Percentiles rank a stretch among this genome's conserved stretches.
phyloP scores from a whole-genome alignment of 306 rosid genomes.

The Corylus americana region DNA sequence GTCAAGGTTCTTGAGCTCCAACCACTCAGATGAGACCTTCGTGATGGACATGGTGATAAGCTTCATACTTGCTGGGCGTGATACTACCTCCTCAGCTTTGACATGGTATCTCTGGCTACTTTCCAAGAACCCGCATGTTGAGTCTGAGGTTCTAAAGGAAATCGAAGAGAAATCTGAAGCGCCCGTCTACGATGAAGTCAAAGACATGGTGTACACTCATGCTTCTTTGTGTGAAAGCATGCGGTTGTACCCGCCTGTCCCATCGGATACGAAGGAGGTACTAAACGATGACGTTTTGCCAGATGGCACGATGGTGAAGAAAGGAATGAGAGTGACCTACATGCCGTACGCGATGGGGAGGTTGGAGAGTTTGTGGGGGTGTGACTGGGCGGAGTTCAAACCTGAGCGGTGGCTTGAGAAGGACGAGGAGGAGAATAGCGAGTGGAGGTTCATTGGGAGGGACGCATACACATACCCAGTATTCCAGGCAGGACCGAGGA shows the following conservation, averaged over 20 bases:
- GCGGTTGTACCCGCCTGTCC: conserved; percentile 75
- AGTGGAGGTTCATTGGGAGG: conserved; percentile 53
- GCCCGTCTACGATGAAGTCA: conserved; percentile 42
- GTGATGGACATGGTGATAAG: conserved; percentile 57
- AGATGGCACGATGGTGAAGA: conserved; percentile 59
- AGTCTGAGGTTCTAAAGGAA: conserved; percentile 41
- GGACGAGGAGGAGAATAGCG: neutral
- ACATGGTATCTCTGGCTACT: conserved; percentile 79
- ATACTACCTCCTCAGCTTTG: conserved; percentile 60
- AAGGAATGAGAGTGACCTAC: conserved; percentile 57
- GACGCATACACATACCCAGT: conserved; percentile 61
- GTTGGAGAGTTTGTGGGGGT: conserved; percentile 55
- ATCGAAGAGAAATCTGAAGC: conserved; percentile 14
- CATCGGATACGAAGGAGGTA: conserved; percentile 42
- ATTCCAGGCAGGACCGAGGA: conserved; percentile 86
- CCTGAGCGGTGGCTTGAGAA: conserved; percentile 72
- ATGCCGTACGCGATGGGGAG: conserved; percentile 71
- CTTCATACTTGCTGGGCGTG: conserved; percentile 63
- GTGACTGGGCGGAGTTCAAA: conserved; percentile 57
- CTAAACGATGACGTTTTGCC: conserved; percentile 57
- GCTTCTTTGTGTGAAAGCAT: conserved; percentile 73
- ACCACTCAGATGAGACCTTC: conserved; percentile 52
- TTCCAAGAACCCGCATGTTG: conserved; percentile 39
- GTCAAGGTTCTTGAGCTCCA: conserved; percentile 52
- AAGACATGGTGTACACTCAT: conserved; percentile 62